These are phyloP conservation scores for Prunus kanzakura DNA, from an alignment of 306 rosid genomes.

Conservation along the genomic window DNA sequence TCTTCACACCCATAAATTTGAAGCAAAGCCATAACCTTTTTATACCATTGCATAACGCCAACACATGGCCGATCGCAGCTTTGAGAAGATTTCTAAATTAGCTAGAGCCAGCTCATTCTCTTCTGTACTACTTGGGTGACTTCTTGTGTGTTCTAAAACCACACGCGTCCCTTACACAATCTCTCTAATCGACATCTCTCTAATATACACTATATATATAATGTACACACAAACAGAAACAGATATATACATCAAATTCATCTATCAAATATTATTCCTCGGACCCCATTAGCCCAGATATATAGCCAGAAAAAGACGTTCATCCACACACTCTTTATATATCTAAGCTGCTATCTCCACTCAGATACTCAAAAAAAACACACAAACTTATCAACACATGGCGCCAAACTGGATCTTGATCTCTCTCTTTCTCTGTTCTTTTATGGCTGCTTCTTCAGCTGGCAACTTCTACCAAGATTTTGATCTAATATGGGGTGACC, in stretches of 20 bases:
- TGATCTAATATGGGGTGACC: slow-evolving; percentile 30
- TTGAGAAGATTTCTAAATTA: neutral
- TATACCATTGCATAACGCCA: neutral
- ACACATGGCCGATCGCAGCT: neutral
- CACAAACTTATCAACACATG: neutral
- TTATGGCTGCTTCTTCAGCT: neutral
- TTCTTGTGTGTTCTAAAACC: neutral
- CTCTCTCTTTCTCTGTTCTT: neutral
- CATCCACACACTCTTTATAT: no score
- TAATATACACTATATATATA: neutral
- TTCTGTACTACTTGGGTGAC: neutral
- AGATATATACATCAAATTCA: neutral
- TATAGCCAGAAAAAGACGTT: no score
- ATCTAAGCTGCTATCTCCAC: no score
- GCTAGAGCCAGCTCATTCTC: slow-evolving; percentile 20
- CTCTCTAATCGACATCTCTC: neutral
- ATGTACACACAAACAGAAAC: neutral
- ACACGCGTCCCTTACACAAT: neutral
- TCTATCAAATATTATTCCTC: neutral
- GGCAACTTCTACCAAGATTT: slow-evolving; percentile 21
- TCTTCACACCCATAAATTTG: neutral
- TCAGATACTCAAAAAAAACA: no score
- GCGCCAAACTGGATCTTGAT: neutral
- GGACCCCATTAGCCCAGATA: neutral
- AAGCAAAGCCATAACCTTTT: neutral